These are phyloP conservation scores for Begonia masoniana DNA, from an alignment of 306 rosid species.

Conservation along the genomic window DNA sequence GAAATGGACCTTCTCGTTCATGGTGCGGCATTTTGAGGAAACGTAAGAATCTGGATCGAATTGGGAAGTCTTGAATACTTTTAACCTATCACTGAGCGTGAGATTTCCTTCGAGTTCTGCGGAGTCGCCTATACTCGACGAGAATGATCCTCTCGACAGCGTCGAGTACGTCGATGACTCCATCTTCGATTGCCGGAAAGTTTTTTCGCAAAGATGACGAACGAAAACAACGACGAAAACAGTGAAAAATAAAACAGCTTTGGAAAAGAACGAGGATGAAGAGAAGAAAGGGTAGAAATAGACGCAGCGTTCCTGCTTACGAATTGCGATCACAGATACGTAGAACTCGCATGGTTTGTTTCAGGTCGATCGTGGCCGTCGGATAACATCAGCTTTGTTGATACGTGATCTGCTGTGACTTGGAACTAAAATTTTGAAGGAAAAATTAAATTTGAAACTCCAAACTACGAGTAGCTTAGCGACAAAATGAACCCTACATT, in stretches of 20 bases:
- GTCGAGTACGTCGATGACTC: slow-evolving; percentile 4
- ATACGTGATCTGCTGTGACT: too few species aligned
- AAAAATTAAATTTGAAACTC: too few species aligned
- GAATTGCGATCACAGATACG: slow-evolving; percentile 9
- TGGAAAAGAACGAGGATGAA: too few species aligned
- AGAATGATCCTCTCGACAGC: slow-evolving; percentile 18
- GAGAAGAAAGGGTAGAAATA: slow-evolving; percentile 5
- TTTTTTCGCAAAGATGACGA: neutral
- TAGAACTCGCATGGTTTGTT: slow-evolving; percentile 18
- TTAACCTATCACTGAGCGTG: slow-evolving; percentile 56
- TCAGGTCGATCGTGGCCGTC: neutral
- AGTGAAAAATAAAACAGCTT: too few species aligned
- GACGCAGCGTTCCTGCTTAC: neutral
- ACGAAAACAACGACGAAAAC: neutral
- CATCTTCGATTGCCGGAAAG: neutral
- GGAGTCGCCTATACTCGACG: slow-evolving; percentile 34
- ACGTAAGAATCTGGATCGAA: slow-evolving; percentile 55
- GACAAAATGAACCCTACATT: too few species aligned
- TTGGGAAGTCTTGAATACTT: slow-evolving; percentile 46
- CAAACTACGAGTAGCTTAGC: too few species aligned
- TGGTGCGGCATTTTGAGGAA: slow-evolving; percentile 57
- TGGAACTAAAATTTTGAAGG: too few species aligned
- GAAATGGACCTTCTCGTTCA: slow-evolving; percentile 57
- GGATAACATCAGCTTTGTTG: neutral
- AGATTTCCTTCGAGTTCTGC: slow-evolving; percentile 46